Evolutionary conservation across 1,284 basidiomycete genomes (phyloP).

Genomic region (Sanghuangporus sanghuang): DNA sequence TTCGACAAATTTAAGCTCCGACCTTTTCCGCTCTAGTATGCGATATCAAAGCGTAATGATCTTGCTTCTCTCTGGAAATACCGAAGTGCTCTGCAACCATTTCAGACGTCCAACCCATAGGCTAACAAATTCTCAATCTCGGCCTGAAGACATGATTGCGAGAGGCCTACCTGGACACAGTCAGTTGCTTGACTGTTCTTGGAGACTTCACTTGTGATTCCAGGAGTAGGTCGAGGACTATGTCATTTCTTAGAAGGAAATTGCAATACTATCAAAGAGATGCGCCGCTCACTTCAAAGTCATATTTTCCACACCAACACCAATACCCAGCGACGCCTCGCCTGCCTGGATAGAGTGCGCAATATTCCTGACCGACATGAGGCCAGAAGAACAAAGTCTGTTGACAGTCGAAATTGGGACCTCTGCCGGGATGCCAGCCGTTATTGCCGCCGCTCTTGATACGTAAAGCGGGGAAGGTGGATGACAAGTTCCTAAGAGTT

Average conservation of each 20-base stretch:
- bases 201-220: constrained; percentile 56
- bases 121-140: constrained; percentile 28
- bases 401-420: constrained; percentile 81
- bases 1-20: neutral
- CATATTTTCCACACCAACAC: constrained; percentile 84
- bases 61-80: constrained; percentile 72
- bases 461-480: constrained; percentile 80
- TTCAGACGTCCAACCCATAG: constrained; percentile 88
- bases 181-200: constrained; percentile 48
- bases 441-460: constrained; percentile 73
- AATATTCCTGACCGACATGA: constrained; percentile 80
- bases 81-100: constrained; percentile 73
- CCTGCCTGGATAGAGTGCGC: constrained; percentile 72
- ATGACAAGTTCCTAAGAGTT: constrained; percentile 67
- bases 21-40: constrained; percentile 73
- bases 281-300: constrained; percentile 55
- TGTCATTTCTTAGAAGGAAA: constrained; percentile 3
- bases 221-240: constrained; percentile 74
- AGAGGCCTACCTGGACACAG: constrained; percentile 1
- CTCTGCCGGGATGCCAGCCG: constrained; percentile 74
- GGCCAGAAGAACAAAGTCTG: constrained; percentile 77
- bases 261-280: constrained; percentile 3
- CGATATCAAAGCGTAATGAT: constrained; percentile 77
- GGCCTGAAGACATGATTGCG: neutral
- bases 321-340: constrained; percentile 71